Evolutionary conservation across 2,329 filamentous ascomycete species (phyloP), one percentile per base, ranked within the genome.

Genomic region (Monosporascus sp.): DNA sequence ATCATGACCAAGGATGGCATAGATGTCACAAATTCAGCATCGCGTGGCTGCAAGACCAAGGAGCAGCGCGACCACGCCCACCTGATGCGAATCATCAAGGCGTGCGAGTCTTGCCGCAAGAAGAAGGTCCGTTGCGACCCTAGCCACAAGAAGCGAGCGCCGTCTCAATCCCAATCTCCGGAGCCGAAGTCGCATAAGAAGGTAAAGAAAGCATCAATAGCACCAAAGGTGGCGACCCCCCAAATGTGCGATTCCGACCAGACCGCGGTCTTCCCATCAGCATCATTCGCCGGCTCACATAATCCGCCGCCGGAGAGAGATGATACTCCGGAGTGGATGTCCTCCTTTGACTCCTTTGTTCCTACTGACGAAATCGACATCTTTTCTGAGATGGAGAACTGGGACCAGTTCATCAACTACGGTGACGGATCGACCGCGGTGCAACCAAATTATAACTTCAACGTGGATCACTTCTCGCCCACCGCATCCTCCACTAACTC

Each of bases 31-130:
- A 81, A 84, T 67, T 77, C 78, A 52, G 80, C 81, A 16, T 82
- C 81, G 17, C 77, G 83, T 40, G 82, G 82, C 37, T 82, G 78
- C 67, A 86, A 86, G 72, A 84, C 84, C 50, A 84, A 84, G 74
- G 83, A 86, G 72, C 83, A 86, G 72, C 78, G 84, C 37, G 82
- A 86, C 51, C 84, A 86, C 63, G 84, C 84, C 6, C 82, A 85
- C 60, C 70, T 86, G 47, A 86, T 87, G 80, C 75, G 84, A 55
- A 82, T 84, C 64, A 81, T 86, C 66, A 85, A 85, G 71, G 84
- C 84, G n/a, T 87, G 84, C 65, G 79, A 84, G 44, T 72, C 74
- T 55, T 87, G 84, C 72, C 73, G 76, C 55, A 75, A 73, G 65
- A 86, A 85, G 77, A 87, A 87, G 78, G 75, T 81, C 41, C 78